Conservation (phyloP, 176 grass and related monocot species). For the Pharus latifolius region DNA sequence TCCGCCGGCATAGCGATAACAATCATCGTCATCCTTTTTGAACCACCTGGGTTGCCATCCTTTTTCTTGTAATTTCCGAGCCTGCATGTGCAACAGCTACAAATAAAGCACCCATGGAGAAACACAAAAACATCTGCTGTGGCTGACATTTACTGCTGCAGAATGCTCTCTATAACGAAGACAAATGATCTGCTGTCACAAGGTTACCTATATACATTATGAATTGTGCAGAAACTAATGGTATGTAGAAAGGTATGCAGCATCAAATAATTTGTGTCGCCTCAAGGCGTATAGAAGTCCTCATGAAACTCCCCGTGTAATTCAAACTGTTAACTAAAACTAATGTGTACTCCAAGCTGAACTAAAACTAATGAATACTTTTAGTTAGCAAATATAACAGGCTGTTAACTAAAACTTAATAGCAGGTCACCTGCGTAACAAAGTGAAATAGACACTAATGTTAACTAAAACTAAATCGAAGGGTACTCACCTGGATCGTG, state of each 20-base stretch:
- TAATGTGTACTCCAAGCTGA: background rate
- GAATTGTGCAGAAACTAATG: too few relatives aligned
- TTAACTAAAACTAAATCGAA: background rate
- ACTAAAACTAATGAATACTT: background rate
- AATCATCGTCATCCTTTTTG: constrained; percentile 65
- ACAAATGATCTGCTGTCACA: background rate
- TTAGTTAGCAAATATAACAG: background rate
- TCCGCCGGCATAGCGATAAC: constrained; percentile 70
- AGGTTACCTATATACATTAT: too few relatives aligned
- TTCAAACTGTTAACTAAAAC: background rate
- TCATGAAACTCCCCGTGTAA: too few relatives aligned
- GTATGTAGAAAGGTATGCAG: too few relatives aligned
- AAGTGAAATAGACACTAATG: too few relatives aligned
- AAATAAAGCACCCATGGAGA: background rate
- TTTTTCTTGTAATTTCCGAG: constrained; percentile 71
- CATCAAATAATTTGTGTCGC: too few relatives aligned
- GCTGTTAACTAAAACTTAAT: background rate
- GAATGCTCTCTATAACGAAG: background rate
- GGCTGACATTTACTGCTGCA: too few relatives aligned
- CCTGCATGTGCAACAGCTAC: constrained; percentile 30
- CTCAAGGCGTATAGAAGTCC: too few relatives aligned
- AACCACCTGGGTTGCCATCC: constrained; percentile 97
- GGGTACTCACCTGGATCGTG: background rate
- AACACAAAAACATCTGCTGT: background rate
- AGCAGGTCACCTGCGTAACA: background rate